phyloP scores from a whole-genome alignment of 2,329 filamentous ascomycete genomes.

The Monosporascus sp. region DNA sequence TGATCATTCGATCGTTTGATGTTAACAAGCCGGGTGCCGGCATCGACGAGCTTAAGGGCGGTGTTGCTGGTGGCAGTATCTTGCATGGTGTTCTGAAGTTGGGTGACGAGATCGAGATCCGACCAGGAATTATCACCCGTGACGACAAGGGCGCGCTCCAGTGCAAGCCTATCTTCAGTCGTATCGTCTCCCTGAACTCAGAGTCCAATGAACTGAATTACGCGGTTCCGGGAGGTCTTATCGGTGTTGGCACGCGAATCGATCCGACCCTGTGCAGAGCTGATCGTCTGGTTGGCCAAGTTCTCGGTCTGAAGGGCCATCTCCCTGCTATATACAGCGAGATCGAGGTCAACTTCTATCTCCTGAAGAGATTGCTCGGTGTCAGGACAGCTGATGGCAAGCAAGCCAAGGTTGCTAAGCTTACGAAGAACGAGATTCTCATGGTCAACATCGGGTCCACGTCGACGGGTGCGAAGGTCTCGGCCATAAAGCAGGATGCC shows the following conservation, averaged over 20 bases:
- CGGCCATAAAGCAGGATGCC: slow-evolving; percentile 95
- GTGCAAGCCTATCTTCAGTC: slow-evolving; percentile 95
- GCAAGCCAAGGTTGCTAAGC: slow-evolving; percentile 98
- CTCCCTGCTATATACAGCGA: slow-evolving; percentile 97
- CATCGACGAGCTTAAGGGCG: slow-evolving; percentile 96
- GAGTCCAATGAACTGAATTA: slow-evolving; percentile 99
- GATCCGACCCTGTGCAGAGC: slow-evolving; percentile 97
- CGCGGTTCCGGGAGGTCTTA: slow-evolving; percentile 92
- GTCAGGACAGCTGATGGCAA: slow-evolving; percentile 98
- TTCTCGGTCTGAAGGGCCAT: slow-evolving; percentile 87
- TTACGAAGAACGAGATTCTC: slow-evolving; percentile 96
- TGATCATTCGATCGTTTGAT: slow-evolving; percentile 97
- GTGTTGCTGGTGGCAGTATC: slow-evolving; percentile 96
- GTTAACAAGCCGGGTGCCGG: slow-evolving; percentile 99
- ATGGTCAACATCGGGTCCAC: slow-evolving; percentile 99
- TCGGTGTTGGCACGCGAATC: slow-evolving; percentile 95
- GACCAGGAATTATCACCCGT: slow-evolving; percentile 95
- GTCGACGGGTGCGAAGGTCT: slow-evolving; percentile 93
- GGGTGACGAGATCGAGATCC: slow-evolving; percentile 96
- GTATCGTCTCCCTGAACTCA: slow-evolving; percentile 91
- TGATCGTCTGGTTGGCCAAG: slow-evolving; percentile 97
- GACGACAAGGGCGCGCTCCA: slow-evolving; percentile 90
- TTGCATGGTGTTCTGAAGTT: slow-evolving; percentile 95
- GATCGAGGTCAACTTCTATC: slow-evolving; percentile 99
- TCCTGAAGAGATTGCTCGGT: slow-evolving; percentile 87